These are phyloP conservation scores for Nowakowskiella sp. DNA, from an alignment of 192 early-diverging fungal species.

Conservation along the genomic window DNA sequence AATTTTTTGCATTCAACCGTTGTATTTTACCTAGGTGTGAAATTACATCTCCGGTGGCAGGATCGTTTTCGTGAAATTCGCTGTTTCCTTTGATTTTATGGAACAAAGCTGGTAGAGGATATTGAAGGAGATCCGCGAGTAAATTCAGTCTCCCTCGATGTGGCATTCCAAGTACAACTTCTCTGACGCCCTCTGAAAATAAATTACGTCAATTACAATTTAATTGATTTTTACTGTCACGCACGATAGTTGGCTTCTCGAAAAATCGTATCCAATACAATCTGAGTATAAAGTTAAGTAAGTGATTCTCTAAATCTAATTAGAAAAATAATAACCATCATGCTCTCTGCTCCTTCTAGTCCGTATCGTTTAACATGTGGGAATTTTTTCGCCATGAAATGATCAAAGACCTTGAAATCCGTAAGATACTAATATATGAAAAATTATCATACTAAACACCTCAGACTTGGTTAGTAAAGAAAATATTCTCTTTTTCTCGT, in stretches of 20 bases:
- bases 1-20: background rate
- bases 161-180: constrained; percentile 90
- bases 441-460: constrained; percentile 16
- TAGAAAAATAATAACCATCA: constrained; percentile 56
- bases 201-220: constrained; percentile 8
- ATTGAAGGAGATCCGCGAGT: constrained; percentile 79
- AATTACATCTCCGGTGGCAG: constrained; percentile 84
- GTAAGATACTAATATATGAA: background rate
- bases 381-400: constrained; percentile 96
- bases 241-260: constrained; percentile 52
- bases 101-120: constrained; percentile 73
- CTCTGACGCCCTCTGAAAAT: constrained; percentile 58
- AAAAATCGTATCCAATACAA: constrained; percentile 80
- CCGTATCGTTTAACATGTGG: constrained; percentile 95
- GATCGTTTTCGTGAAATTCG: constrained; percentile 72
- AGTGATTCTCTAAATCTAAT: background rate
- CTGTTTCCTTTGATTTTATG: constrained; percentile 90
- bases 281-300: background rate
- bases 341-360: constrained; percentile 91
- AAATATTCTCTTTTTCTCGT: constrained; percentile 68
- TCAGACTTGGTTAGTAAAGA: constrained; percentile 73
- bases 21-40: constrained; percentile 61
- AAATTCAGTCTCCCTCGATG: constrained; percentile 94
- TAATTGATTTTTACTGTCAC: background rate
- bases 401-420: constrained; percentile 73